Evolutionary conservation across 1,139 yeast species (phyloP), one percentile per base, ranked within the genome.

Genomic region (Debaryomycetaceae sp.): DNA sequence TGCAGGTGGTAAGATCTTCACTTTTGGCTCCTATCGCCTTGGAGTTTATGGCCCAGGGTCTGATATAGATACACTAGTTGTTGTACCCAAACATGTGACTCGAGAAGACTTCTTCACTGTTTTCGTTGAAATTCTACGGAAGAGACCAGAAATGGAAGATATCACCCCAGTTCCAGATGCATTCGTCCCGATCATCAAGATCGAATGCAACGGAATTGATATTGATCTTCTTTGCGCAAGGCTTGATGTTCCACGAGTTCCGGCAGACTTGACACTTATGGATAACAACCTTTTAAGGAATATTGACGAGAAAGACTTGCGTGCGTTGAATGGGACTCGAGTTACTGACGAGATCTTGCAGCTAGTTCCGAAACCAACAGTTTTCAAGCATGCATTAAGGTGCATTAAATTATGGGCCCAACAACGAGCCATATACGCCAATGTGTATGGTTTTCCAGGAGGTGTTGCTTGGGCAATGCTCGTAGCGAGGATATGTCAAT

Each of bases 381-480:
- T 86, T 2, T 91, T 91, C 62, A 86, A 88, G 49, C 91, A 88
- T 47, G 96, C 97, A 1, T 64, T 91, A 36, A 65, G 99, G 40
- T 91, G 95, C 16, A 83, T 91, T 36, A 91, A 91, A 54, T 66
- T 91, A 51, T 91, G 99, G 98, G 98, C 99, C 0, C 93, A 88
- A 51, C 76, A 88, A 46, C 71, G 97, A 35, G 98, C 96, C 0
- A 75, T 91, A 12, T 91, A 91, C 56, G 97, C 85, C 4, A 91
- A 91, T 50, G 83, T 91, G 29, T 86, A 83, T 69, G 98, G 98
- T 0, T 91, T 91, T 57, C 98, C 98, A 1, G 99, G 99, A 45
- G 99, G 99, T 56, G 98, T 91, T 21, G 98, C 98, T 0, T 91
- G 98, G 98, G 99, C 98, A 1, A 91, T 91, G 97, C 58, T 91